These are phyloP conservation scores for Schizonepeta tenuifolia DNA, from an alignment of 257 asterid genomes.

Conservation along the genomic window DNA sequence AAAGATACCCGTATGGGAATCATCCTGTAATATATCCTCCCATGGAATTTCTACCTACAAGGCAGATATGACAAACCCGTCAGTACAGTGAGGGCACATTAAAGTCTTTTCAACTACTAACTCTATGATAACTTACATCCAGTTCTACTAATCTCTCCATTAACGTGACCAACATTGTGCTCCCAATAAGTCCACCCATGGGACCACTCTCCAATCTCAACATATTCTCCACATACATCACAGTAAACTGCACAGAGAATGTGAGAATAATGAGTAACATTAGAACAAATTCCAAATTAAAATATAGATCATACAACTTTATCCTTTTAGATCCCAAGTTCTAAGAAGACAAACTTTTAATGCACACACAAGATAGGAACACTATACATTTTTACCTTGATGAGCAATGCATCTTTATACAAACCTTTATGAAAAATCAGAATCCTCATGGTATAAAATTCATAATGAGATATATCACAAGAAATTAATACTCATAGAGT, in stretches of 20 bases:
- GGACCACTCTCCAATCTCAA: constrained; percentile 72
- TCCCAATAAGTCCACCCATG: constrained; percentile 71
- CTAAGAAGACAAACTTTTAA: not conserved
- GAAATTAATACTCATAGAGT: not conserved
- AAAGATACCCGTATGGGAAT: constrained; percentile 74
- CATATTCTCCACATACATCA: constrained; percentile 84
- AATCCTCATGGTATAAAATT: not conserved
- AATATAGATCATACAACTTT: constrained; percentile 11
- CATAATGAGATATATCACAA: not conserved
- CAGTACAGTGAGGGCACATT: not conserved
- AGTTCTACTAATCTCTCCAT: constrained; percentile 74
- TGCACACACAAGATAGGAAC: not conserved
- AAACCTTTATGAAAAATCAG: not conserved
- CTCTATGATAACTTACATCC: constrained; percentile 71
- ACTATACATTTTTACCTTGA: not conserved
- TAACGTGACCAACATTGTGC: constrained; percentile 57
- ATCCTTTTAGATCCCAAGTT: not conserved
- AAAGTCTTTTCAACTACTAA: constrained; percentile 12
- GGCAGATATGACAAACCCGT: constrained; percentile 19
- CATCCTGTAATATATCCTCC: constrained; percentile 80
- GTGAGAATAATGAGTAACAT: not conserved
- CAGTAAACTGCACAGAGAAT: constrained; percentile 51
- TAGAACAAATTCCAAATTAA: not conserved
- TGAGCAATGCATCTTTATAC: not conserved
- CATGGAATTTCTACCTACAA: constrained; percentile 76